phyloP scores from a whole-genome alignment of 2,329 filamentous ascomycete species.

The Raffaelea ambrosiae region DNA sequence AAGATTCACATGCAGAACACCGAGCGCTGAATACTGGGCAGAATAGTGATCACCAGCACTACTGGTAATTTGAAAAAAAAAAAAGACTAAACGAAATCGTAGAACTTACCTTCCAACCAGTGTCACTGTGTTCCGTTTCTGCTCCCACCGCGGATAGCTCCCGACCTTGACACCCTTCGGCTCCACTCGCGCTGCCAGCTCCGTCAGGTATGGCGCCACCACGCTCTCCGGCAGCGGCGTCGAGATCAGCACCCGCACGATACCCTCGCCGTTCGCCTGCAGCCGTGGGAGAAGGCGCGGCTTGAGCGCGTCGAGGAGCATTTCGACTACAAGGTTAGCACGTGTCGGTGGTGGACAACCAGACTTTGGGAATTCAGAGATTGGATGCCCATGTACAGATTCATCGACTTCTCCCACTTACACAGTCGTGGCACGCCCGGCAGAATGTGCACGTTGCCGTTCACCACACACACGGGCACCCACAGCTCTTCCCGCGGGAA shows the following conservation, averaged over 20 bases:
- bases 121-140: constrained; percentile 80
- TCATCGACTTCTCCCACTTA: constrained; percentile 15
- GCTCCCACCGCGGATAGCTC: constrained; percentile 89
- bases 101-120: constrained; percentile 55
- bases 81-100: too few species aligned
- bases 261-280: too few species aligned
- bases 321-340: constrained; percentile 45
- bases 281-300: constrained; percentile 62
- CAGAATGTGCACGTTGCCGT: constrained; percentile 87
- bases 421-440: constrained; percentile 82
- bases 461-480: constrained; percentile 84
- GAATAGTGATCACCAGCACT: too few species aligned
- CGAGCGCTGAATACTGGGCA: too few species aligned
- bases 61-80: too few species aligned
- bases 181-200: constrained; percentile 65
- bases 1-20: too few species aligned
- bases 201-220: constrained; percentile 74
- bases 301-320: constrained; percentile 68
- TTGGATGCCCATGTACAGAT: too few species aligned
- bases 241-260: constrained; percentile 69
- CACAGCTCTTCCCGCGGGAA: constrained; percentile 77
- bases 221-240: constrained; percentile 83
- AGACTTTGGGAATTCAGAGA: too few species aligned
- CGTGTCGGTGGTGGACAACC: too few species aligned
- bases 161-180: constrained; percentile 82